Conservation (phyloP, 2,329 filamentous ascomycete species). For the Sporothrix phasma region DNA sequence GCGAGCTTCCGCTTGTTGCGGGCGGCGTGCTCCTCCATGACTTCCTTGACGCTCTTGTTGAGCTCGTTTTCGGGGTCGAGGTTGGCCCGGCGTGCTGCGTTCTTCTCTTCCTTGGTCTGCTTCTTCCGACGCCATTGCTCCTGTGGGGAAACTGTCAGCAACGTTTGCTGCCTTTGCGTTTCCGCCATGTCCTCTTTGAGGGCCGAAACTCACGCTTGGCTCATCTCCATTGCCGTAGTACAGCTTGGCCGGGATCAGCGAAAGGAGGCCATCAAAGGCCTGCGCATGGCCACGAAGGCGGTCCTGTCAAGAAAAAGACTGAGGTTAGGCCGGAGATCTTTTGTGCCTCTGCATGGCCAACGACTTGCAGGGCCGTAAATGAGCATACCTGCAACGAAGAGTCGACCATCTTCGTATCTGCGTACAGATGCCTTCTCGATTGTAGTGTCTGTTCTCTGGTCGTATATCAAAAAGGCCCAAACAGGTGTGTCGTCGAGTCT, state of each 20-base stretch:
- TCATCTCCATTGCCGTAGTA: slow-evolving; percentile 85
- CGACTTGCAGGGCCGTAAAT: background rate
- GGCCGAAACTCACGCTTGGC: slow-evolving; percentile 55
- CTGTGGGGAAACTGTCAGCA: slow-evolving; percentile 33
- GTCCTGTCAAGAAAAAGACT: slow-evolving; percentile 31
- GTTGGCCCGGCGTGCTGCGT: slow-evolving; percentile 50
- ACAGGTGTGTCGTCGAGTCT: background rate
- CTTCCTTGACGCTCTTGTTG: slow-evolving; percentile 78
- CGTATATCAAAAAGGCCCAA: background rate
- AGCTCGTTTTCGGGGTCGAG: slow-evolving; percentile 76
- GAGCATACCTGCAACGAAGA: slow-evolving; percentile 19
- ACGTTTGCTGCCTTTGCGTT: background rate
- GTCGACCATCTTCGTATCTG: slow-evolving; percentile 15
- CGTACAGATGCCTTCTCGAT: background rate
- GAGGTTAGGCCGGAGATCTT: background rate
- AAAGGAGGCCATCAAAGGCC: slow-evolving; percentile 78
- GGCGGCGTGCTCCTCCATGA: slow-evolving; percentile 66
- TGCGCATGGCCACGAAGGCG: slow-evolving; percentile 51
- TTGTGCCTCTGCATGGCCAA: background rate
- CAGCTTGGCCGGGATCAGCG: slow-evolving; percentile 78
- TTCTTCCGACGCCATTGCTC: slow-evolving; percentile 94
- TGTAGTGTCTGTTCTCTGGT: background rate
- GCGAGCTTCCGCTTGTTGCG: slow-evolving; percentile 72
- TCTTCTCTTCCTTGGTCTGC: slow-evolving; percentile 85
- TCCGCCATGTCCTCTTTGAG: background rate